Evolutionary conservation across 106 monocot genomes (phyloP).

Genomic region (Gastrodia elata): DNA sequence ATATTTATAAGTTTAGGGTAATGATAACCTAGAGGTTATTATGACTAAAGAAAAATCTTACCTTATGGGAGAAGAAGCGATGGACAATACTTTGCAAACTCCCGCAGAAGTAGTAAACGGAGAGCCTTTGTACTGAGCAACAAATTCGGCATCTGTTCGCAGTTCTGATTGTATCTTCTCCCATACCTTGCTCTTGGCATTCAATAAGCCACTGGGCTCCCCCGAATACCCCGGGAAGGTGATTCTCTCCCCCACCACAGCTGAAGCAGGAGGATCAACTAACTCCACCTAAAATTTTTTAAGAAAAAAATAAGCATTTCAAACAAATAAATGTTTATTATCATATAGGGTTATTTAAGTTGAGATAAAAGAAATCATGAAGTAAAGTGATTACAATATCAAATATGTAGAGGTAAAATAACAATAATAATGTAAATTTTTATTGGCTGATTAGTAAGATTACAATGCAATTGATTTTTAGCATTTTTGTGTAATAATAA

Average conservation of each 20-base stretch:
- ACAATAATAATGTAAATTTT: no score
- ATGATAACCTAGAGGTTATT: background rate
- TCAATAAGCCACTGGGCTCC: conserved; percentile 57
- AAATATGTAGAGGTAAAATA: no score
- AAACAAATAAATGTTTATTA: no score
- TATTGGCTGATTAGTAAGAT: no score
- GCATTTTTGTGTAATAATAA: no score
- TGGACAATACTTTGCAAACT: conserved; percentile 71
- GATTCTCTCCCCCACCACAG: conserved; percentile 55
- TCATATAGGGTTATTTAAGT: no score
- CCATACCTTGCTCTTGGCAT: conserved; percentile 86
- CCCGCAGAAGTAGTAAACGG: conserved; percentile 84
- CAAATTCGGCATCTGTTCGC: conserved; percentile 42
- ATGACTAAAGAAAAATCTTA: conserved; percentile 12
- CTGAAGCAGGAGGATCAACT: conserved; percentile 70
- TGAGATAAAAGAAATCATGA: no score
- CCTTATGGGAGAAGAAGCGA: conserved; percentile 52
- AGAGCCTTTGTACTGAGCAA: conserved; percentile 57
- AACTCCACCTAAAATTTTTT: conserved; percentile 53
- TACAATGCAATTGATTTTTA: no score
- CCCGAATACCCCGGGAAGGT: conserved; percentile 56
- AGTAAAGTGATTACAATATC: no score
- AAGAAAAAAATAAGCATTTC: no score
- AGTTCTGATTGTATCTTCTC: conserved; percentile 66
- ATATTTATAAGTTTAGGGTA: no score